Conservation (phyloP, 2,329 filamentous ascomycete genomes). For the Xylariomycetidae sp. region DNA sequence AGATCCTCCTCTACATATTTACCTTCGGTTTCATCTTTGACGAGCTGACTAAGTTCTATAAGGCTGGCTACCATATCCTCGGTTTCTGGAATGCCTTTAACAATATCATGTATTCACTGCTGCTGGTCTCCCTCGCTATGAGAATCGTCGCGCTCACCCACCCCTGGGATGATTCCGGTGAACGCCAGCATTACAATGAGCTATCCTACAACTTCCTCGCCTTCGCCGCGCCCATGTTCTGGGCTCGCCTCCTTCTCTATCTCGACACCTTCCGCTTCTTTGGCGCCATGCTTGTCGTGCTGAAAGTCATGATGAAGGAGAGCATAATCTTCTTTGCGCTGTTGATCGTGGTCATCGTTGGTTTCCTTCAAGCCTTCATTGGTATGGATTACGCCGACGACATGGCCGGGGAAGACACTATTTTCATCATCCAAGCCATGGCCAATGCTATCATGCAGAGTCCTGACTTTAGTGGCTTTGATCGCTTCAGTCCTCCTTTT, state of each 20-base stretch:
- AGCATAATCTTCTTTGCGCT: slow-evolving; percentile 95
- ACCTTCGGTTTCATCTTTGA: slow-evolving; percentile 88
- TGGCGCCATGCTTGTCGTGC: slow-evolving; percentile 93
- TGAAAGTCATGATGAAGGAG: slow-evolving; percentile 93
- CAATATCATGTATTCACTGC: slow-evolving; percentile 69
- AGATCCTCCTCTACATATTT: slow-evolving; percentile 83
- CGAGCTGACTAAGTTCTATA: slow-evolving; percentile 85
- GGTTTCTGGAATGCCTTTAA: slow-evolving; percentile 99
- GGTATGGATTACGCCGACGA: slow-evolving; percentile 82
- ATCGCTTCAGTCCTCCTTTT: slow-evolving; percentile 87
- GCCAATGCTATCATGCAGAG: slow-evolving; percentile 86
- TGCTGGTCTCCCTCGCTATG: slow-evolving; percentile 73
- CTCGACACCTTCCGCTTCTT: slow-evolving; percentile 94
- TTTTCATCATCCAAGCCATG: slow-evolving; percentile 77
- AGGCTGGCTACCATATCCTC: slow-evolving; percentile 85
- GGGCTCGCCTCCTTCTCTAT: slow-evolving; percentile 87
- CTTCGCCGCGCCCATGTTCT: slow-evolving; percentile 94
- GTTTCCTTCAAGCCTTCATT: slow-evolving; percentile 90
- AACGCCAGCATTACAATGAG: slow-evolving; percentile 64
- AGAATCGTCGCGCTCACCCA: slow-evolving; percentile 75
- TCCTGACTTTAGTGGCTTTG: slow-evolving; percentile 85
- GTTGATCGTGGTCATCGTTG: slow-evolving; percentile 74
- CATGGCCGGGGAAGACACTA: slow-evolving; percentile 61
- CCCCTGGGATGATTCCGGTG: slow-evolving; percentile 38
- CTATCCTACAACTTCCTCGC: slow-evolving; percentile 93